Evolutionary conservation across 371 early-diverging fungal species (phyloP), one percentile per base, ranked within the genome.

Genomic region (Syncephalastrum monosporum): DNA sequence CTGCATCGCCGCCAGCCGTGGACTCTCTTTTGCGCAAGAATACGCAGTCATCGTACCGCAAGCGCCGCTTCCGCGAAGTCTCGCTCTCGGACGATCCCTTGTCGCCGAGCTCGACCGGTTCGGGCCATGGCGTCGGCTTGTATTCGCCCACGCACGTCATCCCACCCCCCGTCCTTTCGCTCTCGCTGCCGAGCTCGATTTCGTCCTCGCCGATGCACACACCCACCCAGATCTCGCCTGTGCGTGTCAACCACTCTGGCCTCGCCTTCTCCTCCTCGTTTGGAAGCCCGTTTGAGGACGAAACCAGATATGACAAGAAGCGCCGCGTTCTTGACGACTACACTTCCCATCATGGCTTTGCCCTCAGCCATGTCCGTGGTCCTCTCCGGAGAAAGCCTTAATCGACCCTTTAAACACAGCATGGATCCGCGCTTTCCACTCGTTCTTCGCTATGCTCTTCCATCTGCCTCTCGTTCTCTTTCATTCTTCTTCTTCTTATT

Each of bases 171-270:
- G 63, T 68, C 14, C 50, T 69, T 7, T 63, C 68, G n/a, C 46
- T 68, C 27, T 76, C 77, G 7, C 51, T 77, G 29, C 74, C 77
- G 19, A 73, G 71, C 25, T 77, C 77, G 2, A 73, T 51, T 44
- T 57, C 61, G 23, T 77, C 77, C 6, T 73, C 77, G 17, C 77
- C 77, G 41, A 63, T 71, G 60, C 71, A 73, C 48, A 77, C 77
- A 27, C 77, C 77, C 49, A 65, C 69, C 15, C 69, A 67, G 33
- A 64, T 71, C 8, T 72, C 76, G 27, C 76, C 76, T 29, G 56
- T 69, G 33, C 59, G 68, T 42, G 56, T 27, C 15, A 25, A 57
- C 13, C 38, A 50, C 23, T 50, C 38, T n/a, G 24, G 23, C 21
- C 42, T 50, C 4, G 33, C 33, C 2, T 57, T 53, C 33, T 44